Evolutionary conservation across 768 basidiomycete species (phyloP).

Genomic region (Pleurotus eryngii): DNA sequence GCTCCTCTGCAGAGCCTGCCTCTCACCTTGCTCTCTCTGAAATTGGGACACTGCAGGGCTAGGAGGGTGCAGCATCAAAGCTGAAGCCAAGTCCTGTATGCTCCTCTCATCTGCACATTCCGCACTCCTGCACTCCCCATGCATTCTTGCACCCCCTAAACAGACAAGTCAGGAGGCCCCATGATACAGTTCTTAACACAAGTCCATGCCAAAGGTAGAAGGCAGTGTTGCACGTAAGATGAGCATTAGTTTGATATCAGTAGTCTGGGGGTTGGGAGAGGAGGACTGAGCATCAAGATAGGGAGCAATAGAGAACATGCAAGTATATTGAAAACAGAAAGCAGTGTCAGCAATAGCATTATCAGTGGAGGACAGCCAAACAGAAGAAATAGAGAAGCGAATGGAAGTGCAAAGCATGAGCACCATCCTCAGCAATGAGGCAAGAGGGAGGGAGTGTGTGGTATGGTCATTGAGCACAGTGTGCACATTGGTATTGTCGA

Average conservation of each 20-base stretch:
- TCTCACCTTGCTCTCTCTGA: too few relatives aligned
- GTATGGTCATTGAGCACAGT: constrained; percentile 18
- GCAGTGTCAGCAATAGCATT: constrained; percentile 23
- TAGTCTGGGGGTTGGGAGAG: constrained; percentile 13
- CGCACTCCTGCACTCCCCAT: too few relatives aligned
- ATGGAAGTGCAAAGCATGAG: constrained; percentile 15
- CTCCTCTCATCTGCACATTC: too few relatives aligned
- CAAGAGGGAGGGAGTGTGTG: constrained; percentile 10
- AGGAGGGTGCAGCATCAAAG: too few relatives aligned
- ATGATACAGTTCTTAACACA: too few relatives aligned
- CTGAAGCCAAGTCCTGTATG: too few relatives aligned
- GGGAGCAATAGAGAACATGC: constrained; percentile 22
- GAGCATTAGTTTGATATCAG: constrained; percentile 17
- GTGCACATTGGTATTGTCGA: constrained; percentile 12
- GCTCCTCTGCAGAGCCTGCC: too few relatives aligned
- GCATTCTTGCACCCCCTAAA: too few relatives aligned
- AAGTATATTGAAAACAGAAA: constrained; percentile 23
- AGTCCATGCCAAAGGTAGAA: constrained; percentile 29
- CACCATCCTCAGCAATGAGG: constrained; percentile 14
- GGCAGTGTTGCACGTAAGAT: constrained; percentile 14
- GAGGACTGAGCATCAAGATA: constrained; percentile 14
- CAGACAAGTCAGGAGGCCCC: too few relatives aligned
- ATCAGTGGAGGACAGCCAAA: constrained; percentile 18
- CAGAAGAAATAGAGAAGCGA: constrained; percentile 20
- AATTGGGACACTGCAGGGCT: too few relatives aligned